Conservation (phyloP, 257 asterid genomes). For the Gardenia jasminoides region DNA sequence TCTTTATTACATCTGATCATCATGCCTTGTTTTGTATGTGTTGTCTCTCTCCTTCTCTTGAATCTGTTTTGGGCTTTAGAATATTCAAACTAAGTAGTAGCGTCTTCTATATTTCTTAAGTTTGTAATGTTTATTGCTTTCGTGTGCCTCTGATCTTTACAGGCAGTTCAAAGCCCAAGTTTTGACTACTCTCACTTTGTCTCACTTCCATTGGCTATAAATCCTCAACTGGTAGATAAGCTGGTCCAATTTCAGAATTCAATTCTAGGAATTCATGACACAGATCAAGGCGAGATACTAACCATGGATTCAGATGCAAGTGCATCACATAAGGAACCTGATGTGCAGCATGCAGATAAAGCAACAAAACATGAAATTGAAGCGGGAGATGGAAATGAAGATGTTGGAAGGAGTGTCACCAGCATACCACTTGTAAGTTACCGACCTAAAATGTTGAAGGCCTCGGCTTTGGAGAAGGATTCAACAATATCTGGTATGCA, state of each 20-base stretch:
- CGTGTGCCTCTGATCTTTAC: constrained; percentile 32
- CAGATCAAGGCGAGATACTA: constrained; percentile 33
- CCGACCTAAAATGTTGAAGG: constrained; percentile 39
- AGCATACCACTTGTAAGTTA: constrained; percentile 57
- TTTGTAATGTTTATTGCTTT: constrained; percentile 7
- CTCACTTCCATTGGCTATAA: constrained; percentile 91
- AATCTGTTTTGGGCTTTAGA: background rate
- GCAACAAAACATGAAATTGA: constrained; percentile 33
- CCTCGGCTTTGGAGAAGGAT: constrained; percentile 39
- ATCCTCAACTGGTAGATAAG: constrained; percentile 76
- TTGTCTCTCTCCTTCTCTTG: background rate
- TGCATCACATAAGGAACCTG: constrained; percentile 34
- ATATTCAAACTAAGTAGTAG: background rate
- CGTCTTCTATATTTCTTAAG: background rate
- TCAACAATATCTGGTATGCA: constrained; percentile 44
- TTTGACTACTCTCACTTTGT: constrained; percentile 93
- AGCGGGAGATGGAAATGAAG: constrained; percentile 32
- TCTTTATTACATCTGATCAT: background rate
- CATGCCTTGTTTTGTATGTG: background rate
- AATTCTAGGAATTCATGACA: constrained; percentile 52
- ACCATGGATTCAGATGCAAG: constrained; percentile 36
- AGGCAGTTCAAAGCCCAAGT: constrained; percentile 71
- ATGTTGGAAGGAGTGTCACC: constrained; percentile 29
- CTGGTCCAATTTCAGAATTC: constrained; percentile 68
- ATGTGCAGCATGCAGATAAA: constrained; percentile 22